Evolutionary conservation across 768 basidiomycete species (phyloP).

Genomic region (Kwoniella heveanensis): DNA sequence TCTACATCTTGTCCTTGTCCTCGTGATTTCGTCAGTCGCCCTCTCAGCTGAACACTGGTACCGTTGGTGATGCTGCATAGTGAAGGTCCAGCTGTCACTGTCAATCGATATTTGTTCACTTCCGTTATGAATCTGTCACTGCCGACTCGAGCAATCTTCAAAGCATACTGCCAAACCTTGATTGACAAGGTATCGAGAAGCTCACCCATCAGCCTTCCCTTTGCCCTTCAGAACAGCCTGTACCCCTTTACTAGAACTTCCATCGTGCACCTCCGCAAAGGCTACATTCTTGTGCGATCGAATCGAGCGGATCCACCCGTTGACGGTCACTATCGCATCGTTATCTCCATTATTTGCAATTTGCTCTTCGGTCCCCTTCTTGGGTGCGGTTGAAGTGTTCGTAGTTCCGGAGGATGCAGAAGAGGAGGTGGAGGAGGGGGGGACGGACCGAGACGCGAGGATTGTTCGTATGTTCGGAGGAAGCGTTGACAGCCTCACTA

Average conservation of each 20-base stretch:
- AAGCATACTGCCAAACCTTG: no score
- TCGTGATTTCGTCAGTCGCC: constrained; percentile 60
- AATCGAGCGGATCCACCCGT: constrained; percentile 84
- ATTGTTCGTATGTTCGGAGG: constrained; percentile 18
- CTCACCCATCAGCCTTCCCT: constrained; percentile 51
- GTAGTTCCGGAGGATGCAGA: no score
- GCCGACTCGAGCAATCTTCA: no score
- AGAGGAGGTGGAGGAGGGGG: not conserved
- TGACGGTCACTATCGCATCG: constrained; percentile 65
- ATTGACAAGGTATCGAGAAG: no score
- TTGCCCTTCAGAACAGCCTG: constrained; percentile 73
- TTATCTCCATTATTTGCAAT: constrained; percentile 4
- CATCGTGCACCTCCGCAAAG: constrained; percentile 77
- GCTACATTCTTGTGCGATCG: constrained; percentile 84
- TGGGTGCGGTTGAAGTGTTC: no score
- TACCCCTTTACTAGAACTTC: constrained; percentile 68
- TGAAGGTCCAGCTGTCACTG: no score
- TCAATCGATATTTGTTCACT: no score
- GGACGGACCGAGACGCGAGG: not conserved
- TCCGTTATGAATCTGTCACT: no score
- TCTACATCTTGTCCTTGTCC: constrained; percentile 64
- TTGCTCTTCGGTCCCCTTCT: no score
- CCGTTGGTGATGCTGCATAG: constrained; percentile 61
- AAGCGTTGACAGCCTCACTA: constrained; percentile 15
- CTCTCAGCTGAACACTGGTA: constrained; percentile 62